These are phyloP conservation scores for Hanseniaspora pseudoguilliermondii DNA, from an alignment of 805 yeast species.

Conservation along the genomic window DNA sequence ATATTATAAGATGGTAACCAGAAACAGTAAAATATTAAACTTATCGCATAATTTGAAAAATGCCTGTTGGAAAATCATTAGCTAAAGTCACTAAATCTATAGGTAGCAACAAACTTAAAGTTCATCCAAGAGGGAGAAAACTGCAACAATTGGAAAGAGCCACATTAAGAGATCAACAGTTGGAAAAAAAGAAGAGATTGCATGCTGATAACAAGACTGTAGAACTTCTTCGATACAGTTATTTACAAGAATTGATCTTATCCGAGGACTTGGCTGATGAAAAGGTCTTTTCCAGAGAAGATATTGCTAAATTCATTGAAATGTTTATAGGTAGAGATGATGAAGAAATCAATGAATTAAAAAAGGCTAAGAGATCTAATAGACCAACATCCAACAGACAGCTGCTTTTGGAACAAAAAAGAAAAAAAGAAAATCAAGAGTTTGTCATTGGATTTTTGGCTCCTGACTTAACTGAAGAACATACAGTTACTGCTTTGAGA, in stretches of 20 bases:
- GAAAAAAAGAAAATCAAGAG: constrained; percentile 47
- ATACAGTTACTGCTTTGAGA: constrained; percentile 47
- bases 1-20: background rate
- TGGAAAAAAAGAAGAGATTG: constrained; percentile 45
- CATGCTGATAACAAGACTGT: constrained; percentile 47
- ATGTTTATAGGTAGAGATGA: constrained; percentile 57
- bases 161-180: constrained; percentile 66
- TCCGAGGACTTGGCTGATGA: constrained; percentile 30
- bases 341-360: constrained; percentile 56
- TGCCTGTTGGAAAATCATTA: constrained; percentile 28
- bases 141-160: constrained; percentile 75
- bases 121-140: constrained; percentile 81
- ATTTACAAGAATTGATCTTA: constrained; percentile 46
- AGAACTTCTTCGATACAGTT: constrained; percentile 46
- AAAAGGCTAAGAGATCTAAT: constrained; percentile 62
- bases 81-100: constrained; percentile 25
- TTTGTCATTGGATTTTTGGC: constrained; percentile 56
- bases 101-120: constrained; percentile 22
- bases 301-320: constrained; percentile 48
- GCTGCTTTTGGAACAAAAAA: constrained; percentile 47
- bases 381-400: constrained; percentile 71
- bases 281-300: constrained; percentile 38
- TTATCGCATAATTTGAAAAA: constrained; percentile 7
- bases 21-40: background rate
- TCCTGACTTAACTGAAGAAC: constrained; percentile 57